Evolutionary conservation across 805 yeast genomes (phyloP).

Genomic region (Yarrowia divulgata): DNA sequence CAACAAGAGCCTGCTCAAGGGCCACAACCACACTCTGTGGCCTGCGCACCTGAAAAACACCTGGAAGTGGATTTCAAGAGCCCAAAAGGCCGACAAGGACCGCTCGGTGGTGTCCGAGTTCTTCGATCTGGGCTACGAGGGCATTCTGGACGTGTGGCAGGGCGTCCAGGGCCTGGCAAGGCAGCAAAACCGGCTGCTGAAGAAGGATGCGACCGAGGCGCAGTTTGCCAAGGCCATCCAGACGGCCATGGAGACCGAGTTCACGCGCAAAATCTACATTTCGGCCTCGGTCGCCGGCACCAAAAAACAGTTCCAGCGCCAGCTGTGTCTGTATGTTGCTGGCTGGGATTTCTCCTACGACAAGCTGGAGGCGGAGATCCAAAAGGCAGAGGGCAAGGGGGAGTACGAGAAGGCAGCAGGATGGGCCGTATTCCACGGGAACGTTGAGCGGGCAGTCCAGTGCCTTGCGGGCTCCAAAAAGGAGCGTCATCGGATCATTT

Average conservation of each 20-base stretch:
- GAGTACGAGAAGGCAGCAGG: constrained; percentile 92
- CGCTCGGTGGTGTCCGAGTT: constrained; percentile 73
- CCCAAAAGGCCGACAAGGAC: constrained; percentile 66
- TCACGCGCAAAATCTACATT: constrained; percentile 52
- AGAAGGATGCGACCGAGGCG: constrained; percentile 37
- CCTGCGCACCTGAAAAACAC: constrained; percentile 62
- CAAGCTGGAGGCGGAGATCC: constrained; percentile 75
- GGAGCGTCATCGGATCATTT: constrained; percentile 76
- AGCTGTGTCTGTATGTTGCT: constrained; percentile 78
- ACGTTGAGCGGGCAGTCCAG: constrained; percentile 78
- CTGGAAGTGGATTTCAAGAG: constrained; percentile 90
- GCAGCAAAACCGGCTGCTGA: constrained; percentile 41
- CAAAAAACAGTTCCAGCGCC: constrained; percentile 68
- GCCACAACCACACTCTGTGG: constrained; percentile 49
- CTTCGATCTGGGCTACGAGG: constrained; percentile 84
- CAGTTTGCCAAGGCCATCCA: constrained; percentile 37
- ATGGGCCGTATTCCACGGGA: constrained; percentile 95
- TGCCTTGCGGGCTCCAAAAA: constrained; percentile 77
- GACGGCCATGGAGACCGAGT: constrained; percentile 46
- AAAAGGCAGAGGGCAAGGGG: constrained; percentile 62
- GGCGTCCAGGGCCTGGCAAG: constrained; percentile 50
- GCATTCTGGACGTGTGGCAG: constrained; percentile 90
- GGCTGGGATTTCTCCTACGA: constrained; percentile 87
- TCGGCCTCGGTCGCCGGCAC: constrained; percentile 50
- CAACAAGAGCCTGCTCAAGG: constrained; percentile 60